A percentile compares a stretch with the other conserved stretches of the same genome.
Evolutionary conservation across 495 filamentous ascomycete species (phyloP).

Genomic region (Apiosordaria backusii): DNA sequence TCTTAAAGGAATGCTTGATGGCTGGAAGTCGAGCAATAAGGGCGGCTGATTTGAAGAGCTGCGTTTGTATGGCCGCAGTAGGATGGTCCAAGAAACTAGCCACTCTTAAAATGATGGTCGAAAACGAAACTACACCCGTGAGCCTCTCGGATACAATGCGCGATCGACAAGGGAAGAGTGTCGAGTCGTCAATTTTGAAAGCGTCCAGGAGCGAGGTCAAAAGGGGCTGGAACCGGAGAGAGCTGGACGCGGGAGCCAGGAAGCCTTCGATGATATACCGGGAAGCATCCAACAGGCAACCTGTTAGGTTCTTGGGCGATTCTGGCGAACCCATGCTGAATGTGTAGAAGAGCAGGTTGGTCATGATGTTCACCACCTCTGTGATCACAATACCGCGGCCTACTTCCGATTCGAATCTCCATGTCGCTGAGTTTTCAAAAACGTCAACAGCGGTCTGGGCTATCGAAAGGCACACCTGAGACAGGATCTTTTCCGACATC

Average conservation of each 20-base stretch:
- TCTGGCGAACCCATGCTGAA: constrained; percentile 66
- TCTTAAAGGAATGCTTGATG: constrained; percentile 60
- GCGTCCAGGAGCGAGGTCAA: constrained; percentile 66
- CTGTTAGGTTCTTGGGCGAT: constrained; percentile 56
- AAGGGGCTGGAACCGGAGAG: constrained; percentile 73
- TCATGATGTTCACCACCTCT: constrained; percentile 62
- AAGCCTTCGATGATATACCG: constrained; percentile 73
- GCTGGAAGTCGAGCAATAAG: constrained; percentile 76
- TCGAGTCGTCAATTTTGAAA: constrained; percentile 59
- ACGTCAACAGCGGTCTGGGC: constrained; percentile 71
- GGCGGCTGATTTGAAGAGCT: constrained; percentile 73
- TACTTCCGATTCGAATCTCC: constrained; percentile 69
- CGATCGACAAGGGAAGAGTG: constrained; percentile 58
- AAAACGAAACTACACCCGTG: constrained; percentile 59
- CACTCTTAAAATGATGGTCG: constrained; percentile 63
- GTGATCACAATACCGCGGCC: constrained; percentile 56
- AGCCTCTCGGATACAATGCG: constrained; percentile 60
- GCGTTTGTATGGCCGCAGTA: constrained; percentile 64
- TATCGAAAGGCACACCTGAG: constrained; percentile 66
- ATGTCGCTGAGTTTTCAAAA: constrained; percentile 74
- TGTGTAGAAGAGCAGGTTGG: constrained; percentile 63
- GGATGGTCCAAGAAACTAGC: constrained; percentile 60
- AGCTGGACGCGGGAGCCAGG: constrained; percentile 61
- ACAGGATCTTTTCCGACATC: constrained; percentile 72
- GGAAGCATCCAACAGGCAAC: constrained; percentile 62